Evolutionary conservation across 768 basidiomycete species (phyloP).

Genomic region (Bullera alba): DNA sequence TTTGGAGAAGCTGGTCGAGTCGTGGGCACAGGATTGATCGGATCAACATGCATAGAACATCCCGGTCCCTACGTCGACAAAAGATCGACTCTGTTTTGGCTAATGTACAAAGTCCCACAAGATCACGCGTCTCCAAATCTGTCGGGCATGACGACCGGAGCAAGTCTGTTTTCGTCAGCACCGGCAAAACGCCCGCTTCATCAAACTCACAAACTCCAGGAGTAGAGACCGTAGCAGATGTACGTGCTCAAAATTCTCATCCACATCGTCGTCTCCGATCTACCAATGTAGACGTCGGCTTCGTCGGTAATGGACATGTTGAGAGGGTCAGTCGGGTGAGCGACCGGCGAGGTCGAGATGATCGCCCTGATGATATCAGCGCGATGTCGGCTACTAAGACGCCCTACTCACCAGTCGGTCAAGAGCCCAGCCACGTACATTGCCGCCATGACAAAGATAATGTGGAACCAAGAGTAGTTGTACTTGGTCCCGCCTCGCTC

Average conservation of each 20-base stretch:
- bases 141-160: slow-evolving; percentile 84
- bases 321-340: slow-evolving; percentile 27
- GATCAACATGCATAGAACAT: slow-evolving; percentile 1
- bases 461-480: slow-evolving; percentile 98
- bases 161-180: slow-evolving; percentile 56
- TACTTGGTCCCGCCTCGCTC: slow-evolving; percentile 90
- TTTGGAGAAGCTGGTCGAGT: slow-evolving; percentile 69
- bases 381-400: neutral
- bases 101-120: no score
- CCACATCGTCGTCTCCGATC: slow-evolving; percentile 98
- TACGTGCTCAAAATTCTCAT: slow-evolving; percentile 94
- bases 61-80: no score
- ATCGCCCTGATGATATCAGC: slow-evolving; percentile 39
- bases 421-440: slow-evolving; percentile 98
- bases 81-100: no score
- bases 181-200: neutral
- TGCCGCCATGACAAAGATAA: slow-evolving; percentile 88
- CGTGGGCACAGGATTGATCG: slow-evolving; percentile 37
- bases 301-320: slow-evolving; percentile 19
- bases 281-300: slow-evolving; percentile 73
- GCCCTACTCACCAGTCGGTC: slow-evolving; percentile 80
- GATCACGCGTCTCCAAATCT: no score
- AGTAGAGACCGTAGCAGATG: slow-evolving; percentile 58
- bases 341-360: slow-evolving; percentile 40
- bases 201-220: slow-evolving; percentile 42